These are phyloP conservation scores for Tulasnella sp. DNA, from an alignment of 768 basidiomycete genomes.

Conservation along the genomic window DNA sequence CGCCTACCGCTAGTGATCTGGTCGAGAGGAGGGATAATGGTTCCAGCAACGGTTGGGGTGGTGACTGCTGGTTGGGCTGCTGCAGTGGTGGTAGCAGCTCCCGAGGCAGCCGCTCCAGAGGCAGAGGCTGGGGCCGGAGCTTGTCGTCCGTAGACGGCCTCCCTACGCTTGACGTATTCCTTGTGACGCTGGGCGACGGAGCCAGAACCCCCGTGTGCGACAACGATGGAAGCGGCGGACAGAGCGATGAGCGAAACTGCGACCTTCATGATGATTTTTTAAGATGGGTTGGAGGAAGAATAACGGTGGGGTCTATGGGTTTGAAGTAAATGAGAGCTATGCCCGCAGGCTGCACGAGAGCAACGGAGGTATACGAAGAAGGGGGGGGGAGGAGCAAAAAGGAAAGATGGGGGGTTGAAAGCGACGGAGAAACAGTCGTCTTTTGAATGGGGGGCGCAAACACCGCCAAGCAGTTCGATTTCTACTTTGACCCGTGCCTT, in stretches of 20 bases:
- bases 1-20: conserved; percentile 40
- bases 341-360: not conserved
- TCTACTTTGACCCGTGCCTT: not conserved
- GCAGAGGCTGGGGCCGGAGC: conserved; percentile 17
- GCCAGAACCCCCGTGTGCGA: conserved; percentile 35
- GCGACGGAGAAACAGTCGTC: not conserved
- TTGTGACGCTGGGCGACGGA: conserved; percentile 34
- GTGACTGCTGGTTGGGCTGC: conserved; percentile 1
- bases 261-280: conserved; percentile 47
- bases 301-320: not conserved
- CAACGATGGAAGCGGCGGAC: conserved; percentile 35
- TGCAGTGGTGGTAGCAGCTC: not conserved
- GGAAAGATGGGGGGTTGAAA: not conserved
- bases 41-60: conserved; percentile 30
- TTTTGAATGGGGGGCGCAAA: not conserved
- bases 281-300: conserved; percentile 23
- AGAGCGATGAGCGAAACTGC: conserved; percentile 37
- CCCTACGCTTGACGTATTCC: conserved; percentile 17
- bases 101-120: not conserved
- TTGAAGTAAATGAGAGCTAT: not conserved
- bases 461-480: not conserved
- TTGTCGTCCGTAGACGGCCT: conserved; percentile 37
- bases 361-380: not conserved
- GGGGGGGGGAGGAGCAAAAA: not conserved
- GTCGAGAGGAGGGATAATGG: conserved; percentile 50